Evolutionary conservation across 2,329 filamentous ascomycete genomes (phyloP).

Genomic region (Emergomyces pasteurianus): DNA sequence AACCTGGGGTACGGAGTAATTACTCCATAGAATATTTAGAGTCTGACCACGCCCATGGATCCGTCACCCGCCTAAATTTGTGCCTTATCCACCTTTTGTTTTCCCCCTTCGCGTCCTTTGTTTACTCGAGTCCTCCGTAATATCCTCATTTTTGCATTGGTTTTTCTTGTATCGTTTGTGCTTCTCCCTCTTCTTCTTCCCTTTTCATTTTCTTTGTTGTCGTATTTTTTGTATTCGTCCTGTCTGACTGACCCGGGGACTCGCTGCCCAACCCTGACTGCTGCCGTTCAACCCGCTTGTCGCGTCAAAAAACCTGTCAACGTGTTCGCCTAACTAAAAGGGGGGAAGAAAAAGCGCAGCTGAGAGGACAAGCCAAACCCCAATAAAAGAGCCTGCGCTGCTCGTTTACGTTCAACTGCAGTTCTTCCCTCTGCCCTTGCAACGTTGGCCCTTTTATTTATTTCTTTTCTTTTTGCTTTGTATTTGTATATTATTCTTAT

Average conservation of each 20-base stretch:
- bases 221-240: conserved; percentile 3
- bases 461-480: neutral
- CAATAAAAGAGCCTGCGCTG: neutral
- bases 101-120: neutral
- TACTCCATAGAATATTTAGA: too few relatives aligned
- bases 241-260: neutral
- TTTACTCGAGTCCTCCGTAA: too few relatives aligned
- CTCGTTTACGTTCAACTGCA: neutral
- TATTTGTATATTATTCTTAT: neutral
- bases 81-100: too few relatives aligned
- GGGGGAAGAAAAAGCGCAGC: neutral
- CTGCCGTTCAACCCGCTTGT: conserved; percentile 7
- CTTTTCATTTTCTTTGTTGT: neutral
- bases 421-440: neutral
- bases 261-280: neutral
- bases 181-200: too few relatives aligned
- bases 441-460: neutral
- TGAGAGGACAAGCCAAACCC: neutral
- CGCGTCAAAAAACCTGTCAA: conserved; percentile 9
- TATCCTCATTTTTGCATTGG: too few relatives aligned
- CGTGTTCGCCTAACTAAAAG: neutral
- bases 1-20: too few relatives aligned
- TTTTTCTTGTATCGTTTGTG: too few relatives aligned
- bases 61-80: conserved; percentile 14
- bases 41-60: conserved; percentile 17